A percentile compares a stretch with the other conserved stretches of the same genome.
These are phyloP conservation scores for Volvariella surrecta DNA, from an alignment of 1,284 basidiomycete genomes.

Conservation along the genomic window DNA sequence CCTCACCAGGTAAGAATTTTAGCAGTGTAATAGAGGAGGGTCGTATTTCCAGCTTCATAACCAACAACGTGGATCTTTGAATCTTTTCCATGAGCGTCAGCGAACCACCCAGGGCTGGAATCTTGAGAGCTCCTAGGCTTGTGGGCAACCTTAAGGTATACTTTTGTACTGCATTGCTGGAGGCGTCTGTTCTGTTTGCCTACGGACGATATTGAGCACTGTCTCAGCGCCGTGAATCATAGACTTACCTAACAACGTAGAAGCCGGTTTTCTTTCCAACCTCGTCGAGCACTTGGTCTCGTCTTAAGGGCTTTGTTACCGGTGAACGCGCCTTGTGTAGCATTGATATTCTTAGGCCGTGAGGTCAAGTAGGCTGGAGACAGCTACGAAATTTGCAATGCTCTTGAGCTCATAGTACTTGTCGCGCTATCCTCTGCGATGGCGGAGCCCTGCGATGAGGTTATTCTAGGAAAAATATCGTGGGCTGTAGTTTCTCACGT, in stretches of 20 bases:
- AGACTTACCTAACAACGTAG: conserved; percentile 32
- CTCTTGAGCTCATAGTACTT: conserved; percentile 44
- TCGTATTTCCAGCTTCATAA: conserved; percentile 34
- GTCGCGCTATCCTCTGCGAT: conserved; percentile 42
- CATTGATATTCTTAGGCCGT: conserved; percentile 30
- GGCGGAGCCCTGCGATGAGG: conserved; percentile 27
- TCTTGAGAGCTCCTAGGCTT: conserved; percentile 30
- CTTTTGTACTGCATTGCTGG: conserved; percentile 23
- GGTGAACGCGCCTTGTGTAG: conserved; percentile 33
- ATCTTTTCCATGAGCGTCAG: conserved; percentile 36
- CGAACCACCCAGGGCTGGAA: conserved; percentile 32
- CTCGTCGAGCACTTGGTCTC: conserved; percentile 35
- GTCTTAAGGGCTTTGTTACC: conserved; percentile 35
- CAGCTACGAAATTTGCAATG: conserved; percentile 37
- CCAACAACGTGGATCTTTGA: conserved; percentile 43
- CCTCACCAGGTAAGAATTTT: conserved; percentile 40
- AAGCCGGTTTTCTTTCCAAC: conserved; percentile 37
- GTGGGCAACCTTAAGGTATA: conserved; percentile 33
- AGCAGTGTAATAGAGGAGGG: conserved; percentile 38
- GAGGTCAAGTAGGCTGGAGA: conserved; percentile 39
- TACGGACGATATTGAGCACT: neutral
- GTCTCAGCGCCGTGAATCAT: neutral
- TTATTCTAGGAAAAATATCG: conserved; percentile 2
- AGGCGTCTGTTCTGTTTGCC: conserved; percentile 27
- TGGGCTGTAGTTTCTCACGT: conserved; percentile 19